Conservation (phyloP, 768 basidiomycete genomes). For the Asterophora lycoperdoides region DNA sequence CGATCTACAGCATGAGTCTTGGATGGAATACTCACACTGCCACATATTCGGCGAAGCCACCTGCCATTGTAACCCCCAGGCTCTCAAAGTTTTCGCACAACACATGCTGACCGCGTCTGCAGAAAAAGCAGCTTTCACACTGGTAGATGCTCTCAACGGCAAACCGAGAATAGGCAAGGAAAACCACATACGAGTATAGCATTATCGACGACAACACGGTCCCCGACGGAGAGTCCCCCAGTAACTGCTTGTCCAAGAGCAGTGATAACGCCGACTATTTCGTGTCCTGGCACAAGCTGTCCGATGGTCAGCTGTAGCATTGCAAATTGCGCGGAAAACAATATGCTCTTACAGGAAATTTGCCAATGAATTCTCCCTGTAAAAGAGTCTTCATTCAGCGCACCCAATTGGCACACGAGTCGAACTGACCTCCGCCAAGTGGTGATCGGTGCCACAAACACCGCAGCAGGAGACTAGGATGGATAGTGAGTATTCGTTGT, state of each 20-base stretch:
- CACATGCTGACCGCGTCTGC: conserved; percentile 62
- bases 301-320: neutral
- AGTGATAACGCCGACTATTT: conserved; percentile 26
- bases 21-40: conserved; percentile 44
- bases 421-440: conserved; percentile 44
- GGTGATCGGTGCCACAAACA: conserved; percentile 64
- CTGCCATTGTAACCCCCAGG: conserved; percentile 57
- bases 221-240: conserved; percentile 56
- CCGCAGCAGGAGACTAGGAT: conserved; percentile 35
- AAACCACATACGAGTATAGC: conserved; percentile 39
- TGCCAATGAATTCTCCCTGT: conserved; percentile 63
- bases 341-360: conserved; percentile 51
- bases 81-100: conserved; percentile 69
- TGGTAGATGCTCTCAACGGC: conserved; percentile 15
- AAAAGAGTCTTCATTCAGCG: neutral
- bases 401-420: neutral
- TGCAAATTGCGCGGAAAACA: neutral
- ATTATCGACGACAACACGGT: conserved; percentile 64
- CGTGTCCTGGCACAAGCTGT: conserved; percentile 43
- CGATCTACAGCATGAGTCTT: neutral
- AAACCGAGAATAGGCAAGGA: too few relatives aligned
- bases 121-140: conserved; percentile 61
- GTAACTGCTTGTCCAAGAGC: conserved; percentile 49
- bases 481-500: neutral
- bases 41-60: conserved; percentile 75